phyloP scores from a whole-genome alignment of 768 basidiomycete species.

The Tricholoma flavovirens region DNA sequence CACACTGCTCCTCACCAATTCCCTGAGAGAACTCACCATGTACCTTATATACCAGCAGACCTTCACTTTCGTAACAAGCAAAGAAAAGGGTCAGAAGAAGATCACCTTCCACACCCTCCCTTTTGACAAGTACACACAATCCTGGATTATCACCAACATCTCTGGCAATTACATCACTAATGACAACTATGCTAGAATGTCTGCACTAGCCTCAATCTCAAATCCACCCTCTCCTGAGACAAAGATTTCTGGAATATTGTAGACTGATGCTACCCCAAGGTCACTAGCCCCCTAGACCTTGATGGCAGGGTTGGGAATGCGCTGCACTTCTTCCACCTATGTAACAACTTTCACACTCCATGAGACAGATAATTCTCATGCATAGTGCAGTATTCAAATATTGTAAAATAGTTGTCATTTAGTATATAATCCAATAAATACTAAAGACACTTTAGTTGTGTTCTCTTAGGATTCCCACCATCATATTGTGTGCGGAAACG shows the following conservation, averaged over 20 bases:
- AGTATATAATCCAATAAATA: too few relatives aligned
- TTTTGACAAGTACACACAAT: not conserved
- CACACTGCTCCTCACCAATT: not conserved
- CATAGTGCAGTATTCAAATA: too few relatives aligned
- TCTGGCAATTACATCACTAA: not conserved
- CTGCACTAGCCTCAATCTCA: not conserved
- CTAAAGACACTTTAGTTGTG: too few relatives aligned
- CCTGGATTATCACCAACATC: not conserved
- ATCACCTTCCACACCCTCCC: not conserved
- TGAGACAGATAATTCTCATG: too few relatives aligned
- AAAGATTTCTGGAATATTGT: not conserved
- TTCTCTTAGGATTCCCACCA: too few relatives aligned
- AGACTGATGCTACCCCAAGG: not conserved
- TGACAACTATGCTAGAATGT: not conserved
- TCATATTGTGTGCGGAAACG: too few relatives aligned
- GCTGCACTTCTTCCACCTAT: not conserved
- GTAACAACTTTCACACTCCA: too few relatives aligned
- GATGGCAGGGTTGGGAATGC: not conserved
- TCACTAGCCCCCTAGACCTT: not conserved
- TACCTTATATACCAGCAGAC: not conserved
- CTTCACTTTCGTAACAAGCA: not conserved
- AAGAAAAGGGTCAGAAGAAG: not conserved
- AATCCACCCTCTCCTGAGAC: not conserved
- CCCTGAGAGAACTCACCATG: not conserved
- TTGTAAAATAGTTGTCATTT: too few relatives aligned